Conservation (phyloP, 305 asterid species). For the Fraxinus ornus region DNA sequence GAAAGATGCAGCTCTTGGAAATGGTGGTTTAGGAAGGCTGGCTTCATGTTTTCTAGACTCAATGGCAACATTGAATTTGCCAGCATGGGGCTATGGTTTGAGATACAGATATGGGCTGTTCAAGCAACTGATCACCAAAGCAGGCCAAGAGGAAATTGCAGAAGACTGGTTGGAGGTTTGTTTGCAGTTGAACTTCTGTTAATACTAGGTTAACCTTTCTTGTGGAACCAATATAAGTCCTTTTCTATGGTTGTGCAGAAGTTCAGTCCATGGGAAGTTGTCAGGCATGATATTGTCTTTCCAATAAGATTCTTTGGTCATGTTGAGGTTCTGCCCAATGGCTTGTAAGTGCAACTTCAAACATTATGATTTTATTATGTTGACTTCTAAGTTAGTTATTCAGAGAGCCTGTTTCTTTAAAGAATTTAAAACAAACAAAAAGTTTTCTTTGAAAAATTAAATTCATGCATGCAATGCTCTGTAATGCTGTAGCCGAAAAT, state of each 20-base stretch:
- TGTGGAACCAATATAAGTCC: conserved; percentile 13
- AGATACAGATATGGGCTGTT: conserved; percentile 94
- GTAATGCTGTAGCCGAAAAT: conserved; percentile 61
- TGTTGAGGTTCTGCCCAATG: conserved; percentile 80
- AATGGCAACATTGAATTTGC: conserved; percentile 93
- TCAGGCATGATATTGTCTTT: conserved; percentile 87
- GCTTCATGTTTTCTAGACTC: conserved; percentile 99
- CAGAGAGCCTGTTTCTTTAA: neutral
- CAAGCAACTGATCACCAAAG: conserved; percentile 80
- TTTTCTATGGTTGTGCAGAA: conserved; percentile 55
- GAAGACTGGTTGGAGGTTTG: conserved; percentile 99
- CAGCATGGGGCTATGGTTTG: conserved; percentile 99
- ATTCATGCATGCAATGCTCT: conserved; percentile 23
- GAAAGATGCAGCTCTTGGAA: conserved; percentile 99
- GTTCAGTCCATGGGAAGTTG: conserved; percentile 98
- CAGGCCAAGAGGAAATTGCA: conserved; percentile 91
- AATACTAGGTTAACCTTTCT: conserved; percentile 22
- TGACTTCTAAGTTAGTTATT: neutral
- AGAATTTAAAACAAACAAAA: neutral
- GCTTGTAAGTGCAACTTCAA: conserved; percentile 71
- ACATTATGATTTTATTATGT: conserved; percentile 24
- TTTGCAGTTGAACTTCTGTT: conserved; percentile 21
- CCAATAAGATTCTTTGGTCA: conserved; percentile 91
- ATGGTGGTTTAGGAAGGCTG: conserved; percentile 99
- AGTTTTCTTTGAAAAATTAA: conserved; percentile 20